phyloP scores from a whole-genome alignment of 306 rosid genomes.

The Ceratonia siliqua region DNA sequence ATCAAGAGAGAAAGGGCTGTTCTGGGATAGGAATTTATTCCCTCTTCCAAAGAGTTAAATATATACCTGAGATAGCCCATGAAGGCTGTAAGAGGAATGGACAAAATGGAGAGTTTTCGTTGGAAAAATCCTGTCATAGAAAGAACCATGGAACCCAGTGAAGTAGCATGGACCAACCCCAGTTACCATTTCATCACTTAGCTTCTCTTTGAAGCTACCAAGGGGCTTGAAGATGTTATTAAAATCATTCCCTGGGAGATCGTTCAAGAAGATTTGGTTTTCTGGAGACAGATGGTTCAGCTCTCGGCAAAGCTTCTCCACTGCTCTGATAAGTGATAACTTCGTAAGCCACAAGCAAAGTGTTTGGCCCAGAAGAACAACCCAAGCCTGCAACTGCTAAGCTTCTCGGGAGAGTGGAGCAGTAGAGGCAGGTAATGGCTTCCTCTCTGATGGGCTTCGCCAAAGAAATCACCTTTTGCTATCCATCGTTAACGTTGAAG shows the following conservation, averaged over 20 bases:
- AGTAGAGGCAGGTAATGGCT: constrained; percentile 36
- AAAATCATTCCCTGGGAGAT: constrained; percentile 60
- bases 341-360: constrained; percentile 41
- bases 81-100: constrained; percentile 57
- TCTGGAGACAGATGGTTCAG: constrained; percentile 38
- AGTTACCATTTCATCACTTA: constrained; percentile 28
- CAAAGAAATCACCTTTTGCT: constrained; percentile 48
- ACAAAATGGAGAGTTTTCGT: constrained; percentile 45
- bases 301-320: constrained; percentile 38
- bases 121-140: constrained; percentile 59
- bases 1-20: too few relatives aligned
- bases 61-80: constrained; percentile 53
- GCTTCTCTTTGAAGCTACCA: constrained; percentile 31
- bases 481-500: too few relatives aligned
- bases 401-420: neutral
- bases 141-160: constrained; percentile 58
- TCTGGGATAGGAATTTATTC: too few relatives aligned
- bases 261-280: constrained; percentile 47
- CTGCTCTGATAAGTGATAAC: constrained; percentile 37
- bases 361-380: constrained; percentile 64
- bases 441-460: constrained; percentile 50
- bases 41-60: neutral
- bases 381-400: constrained; percentile 59
- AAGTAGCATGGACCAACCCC: constrained; percentile 43
- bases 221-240: constrained; percentile 49